Base-by-base conservation (phyloP, 2,329 filamentous ascomycete species). In the Epicoccum nigrum region DNA sequence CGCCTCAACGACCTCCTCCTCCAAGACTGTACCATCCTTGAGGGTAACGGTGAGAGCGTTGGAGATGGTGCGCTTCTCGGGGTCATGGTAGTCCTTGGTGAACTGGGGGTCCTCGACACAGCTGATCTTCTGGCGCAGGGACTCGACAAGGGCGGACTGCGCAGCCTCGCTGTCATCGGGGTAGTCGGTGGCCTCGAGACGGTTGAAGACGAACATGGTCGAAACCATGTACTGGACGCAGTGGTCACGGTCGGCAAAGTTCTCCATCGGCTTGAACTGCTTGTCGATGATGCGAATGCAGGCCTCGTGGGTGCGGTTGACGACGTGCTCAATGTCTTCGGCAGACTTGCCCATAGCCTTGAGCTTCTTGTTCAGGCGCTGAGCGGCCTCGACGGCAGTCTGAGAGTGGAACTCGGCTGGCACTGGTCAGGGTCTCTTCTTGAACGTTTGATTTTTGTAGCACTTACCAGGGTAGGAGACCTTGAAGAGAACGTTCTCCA, bases 401-500 rank as follows among this genome's bases (percentile, higher is more conserved):
- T 99, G 94, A 16, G 93, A 97, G 84, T 97, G 93, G 83, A 97
- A 97, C 75, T 97, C 93, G 69, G 92, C 92, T 65, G 28, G 20
- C 19, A 20, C 4, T 83, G 51, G 17, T 57, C 51, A 57, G 20
- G 32, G 45, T 39, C 38, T 5, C 1, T 23, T 13, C 7, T 23
- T 7, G 20, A 25, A 28, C 19, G 8, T 23, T 16, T 7, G 12
- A 21, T 12, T 6, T 23, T 15, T 16, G 40, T 43, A 51, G 42
- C 30, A 70, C 83, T 74, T 81, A 91, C 89, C 89, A 71, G 93
- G 93, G 76, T 97, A 97, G 37, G 94, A 99, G 55, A 99, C 94
- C 85, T 99, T 99, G 88, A 99, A 99, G 59, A 99, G 86, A 55
- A 99, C 92, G 71, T 97, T 99, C 86, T 99, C 94, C 94, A 99